Base-by-base conservation (phyloP, 2,329 filamentous ascomycete species). In the Arthrinium puccinioides region DNA sequence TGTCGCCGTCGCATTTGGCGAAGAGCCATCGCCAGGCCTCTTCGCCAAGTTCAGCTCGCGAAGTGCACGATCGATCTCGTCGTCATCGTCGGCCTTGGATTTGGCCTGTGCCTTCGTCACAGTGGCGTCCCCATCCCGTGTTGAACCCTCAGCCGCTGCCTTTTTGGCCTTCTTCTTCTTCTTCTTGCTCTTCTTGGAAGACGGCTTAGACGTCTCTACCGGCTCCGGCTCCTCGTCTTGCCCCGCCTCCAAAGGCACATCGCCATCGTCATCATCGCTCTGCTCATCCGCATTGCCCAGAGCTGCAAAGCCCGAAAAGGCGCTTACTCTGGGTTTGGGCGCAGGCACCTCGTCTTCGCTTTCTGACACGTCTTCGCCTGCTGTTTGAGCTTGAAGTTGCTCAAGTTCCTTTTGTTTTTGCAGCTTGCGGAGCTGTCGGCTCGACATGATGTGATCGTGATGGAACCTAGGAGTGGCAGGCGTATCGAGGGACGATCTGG, bases 21-120 rank as follows among this genome's bases (percentile, higher is more conserved):
- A 16, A 21, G 33, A 15, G 9, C 24, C 40, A 32, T 39, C 36
- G 28, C 42, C 27, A 21, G 44, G 28, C 5, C 42, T 9, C 5
- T 49, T 44, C 21, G 46, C 45, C n/a, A 57, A 34, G 2, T 49
- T 43, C 21, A 59, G 45, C 42, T 57, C 54, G 25, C 42, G 46
- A 26, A 79, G 61, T 3, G 69, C 74, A 40, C 62, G 62, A 45
- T 78, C 74, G 36, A 79, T 77, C 44, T 79, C 74, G 40, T 78
- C 73, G 16, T 66, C 56, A 1, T 56, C 59, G 19, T 51, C 50
- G 10, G 40, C 44, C 9, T 44, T 18, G 14, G 24, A 21, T 20
- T 52, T 42, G 6, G 14, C 14, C 9, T 15, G 3, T 8, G 20
- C 18, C 9, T 29, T 37, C 16, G 18, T 21, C 24, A 43, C 37